Base-by-base conservation (phyloP, 1,139 yeast species). In the Scheffersomyces stambukii region DNA sequence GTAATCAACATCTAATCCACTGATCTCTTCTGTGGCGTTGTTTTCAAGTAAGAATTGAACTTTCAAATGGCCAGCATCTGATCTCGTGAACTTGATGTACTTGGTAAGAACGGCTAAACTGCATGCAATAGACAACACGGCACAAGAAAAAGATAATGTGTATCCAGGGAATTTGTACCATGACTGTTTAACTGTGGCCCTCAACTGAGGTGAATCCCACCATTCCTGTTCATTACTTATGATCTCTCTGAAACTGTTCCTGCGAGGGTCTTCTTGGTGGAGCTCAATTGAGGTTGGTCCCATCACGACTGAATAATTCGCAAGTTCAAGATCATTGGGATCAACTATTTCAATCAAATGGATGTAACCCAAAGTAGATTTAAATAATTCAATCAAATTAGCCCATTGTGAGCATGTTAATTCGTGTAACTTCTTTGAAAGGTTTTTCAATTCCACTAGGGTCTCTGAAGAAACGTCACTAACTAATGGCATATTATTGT, bases 81-180 rank as follows among this genome's bases (percentile, higher is more conserved):
- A 28, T 17, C 29, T 27, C 13, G 29, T 36, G 6, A 58, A 28
- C n/a, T 38, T 46, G 22, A 57, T 30, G 17, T 38, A 37, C 24
- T 50, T 48, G 13, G 60, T 40, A 11, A 59, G 30, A 7, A 61
- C 36, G 7, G 53, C 38, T 13, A 55, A 45, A 14, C 64, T 59
- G 10, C 57, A 43, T n/a, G 58, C 24, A 10, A 58, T 35, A 1
- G 60, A 46, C 16, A 60, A 33, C 13, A 52, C 36, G 6, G 52
- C 33, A 44, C 60, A 27, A 37, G 53, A 38, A 32, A 54, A 23
- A 40, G 46, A 27, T 46, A 52, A 36, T 42, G 57, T 25, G 44
- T 44, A 29, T 55, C 64, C 47, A 4, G 54, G 49, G 21, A 56
- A 64, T 41, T 67, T 71, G 23, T 57, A 38, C 75, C 75, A 68